Evolutionary conservation across 805 yeast species (phyloP).

Genomic region (Nakazawaea molendinolei): DNA sequence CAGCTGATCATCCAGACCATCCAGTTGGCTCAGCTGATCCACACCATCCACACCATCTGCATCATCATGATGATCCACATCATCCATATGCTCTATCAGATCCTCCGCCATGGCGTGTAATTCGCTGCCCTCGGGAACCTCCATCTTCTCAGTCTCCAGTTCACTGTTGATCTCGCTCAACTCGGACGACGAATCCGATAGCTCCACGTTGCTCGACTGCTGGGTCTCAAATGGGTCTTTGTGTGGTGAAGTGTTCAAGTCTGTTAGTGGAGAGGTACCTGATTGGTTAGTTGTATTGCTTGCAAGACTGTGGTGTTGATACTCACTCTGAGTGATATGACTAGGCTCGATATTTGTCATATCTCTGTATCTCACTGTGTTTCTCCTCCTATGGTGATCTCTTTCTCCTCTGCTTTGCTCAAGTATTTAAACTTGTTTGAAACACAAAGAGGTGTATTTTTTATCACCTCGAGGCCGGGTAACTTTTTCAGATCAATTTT

Average conservation of each 20-base stretch:
- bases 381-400: neutral
- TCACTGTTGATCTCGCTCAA: slow-evolving; percentile 60
- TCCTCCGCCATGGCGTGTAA: slow-evolving; percentile 31
- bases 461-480: neutral
- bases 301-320: neutral
- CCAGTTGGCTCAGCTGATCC: slow-evolving; percentile 8
- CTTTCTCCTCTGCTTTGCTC: neutral
- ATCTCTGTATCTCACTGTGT: neutral
- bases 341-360: slow-evolving; percentile 5
- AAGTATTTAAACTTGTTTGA: no score
- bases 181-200: slow-evolving; percentile 32
- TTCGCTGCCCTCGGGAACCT: slow-evolving; percentile 48
- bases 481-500: slow-evolving; percentile 12
- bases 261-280: slow-evolving; percentile 29
- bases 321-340: slow-evolving; percentile 6
- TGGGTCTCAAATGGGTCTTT: slow-evolving; percentile 6
- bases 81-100: no score
- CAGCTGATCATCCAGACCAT: slow-evolving; percentile 9
- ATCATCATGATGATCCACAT: slow-evolving; percentile 1
- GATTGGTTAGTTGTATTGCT: neutral
- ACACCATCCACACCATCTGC: slow-evolving; percentile 1
- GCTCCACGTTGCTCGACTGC: neutral
- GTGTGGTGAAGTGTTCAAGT: slow-evolving; percentile 35
- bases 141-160: slow-evolving; percentile 90
- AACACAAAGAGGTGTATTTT: no score